Conservation (phyloP, 1,139 yeast genomes). For the Yamadazyma triangularis region DNA sequence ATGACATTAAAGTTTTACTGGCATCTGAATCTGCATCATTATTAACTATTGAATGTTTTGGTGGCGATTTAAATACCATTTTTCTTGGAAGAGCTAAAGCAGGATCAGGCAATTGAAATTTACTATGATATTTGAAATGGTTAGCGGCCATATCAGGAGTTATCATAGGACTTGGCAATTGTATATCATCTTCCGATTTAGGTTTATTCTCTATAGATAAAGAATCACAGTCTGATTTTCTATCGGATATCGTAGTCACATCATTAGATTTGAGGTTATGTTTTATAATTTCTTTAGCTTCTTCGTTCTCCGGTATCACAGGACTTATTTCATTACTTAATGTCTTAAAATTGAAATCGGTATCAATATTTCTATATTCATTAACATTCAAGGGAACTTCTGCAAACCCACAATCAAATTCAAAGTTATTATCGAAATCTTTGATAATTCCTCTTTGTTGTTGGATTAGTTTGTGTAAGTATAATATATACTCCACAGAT, state of each 20-base stretch:
- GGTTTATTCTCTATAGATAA: background rate
- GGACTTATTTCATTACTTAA: slow-evolving; percentile 5
- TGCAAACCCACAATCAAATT: slow-evolving; percentile 44
- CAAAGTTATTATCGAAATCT: slow-evolving; percentile 17
- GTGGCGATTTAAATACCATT: slow-evolving; percentile 22
- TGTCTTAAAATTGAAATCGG: slow-evolving; percentile 46
- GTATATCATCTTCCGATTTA: slow-evolving; percentile 12
- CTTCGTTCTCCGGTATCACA: too few species aligned
- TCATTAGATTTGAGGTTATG: slow-evolving; percentile 7
- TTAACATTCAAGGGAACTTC: slow-evolving; percentile 53
- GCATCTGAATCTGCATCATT: slow-evolving; percentile 26
- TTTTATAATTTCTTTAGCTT: too few species aligned
- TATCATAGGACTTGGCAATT: slow-evolving; percentile 39
- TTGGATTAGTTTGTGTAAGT: slow-evolving; percentile 56
- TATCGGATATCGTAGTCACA: slow-evolving; percentile 2
- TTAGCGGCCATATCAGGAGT: slow-evolving; percentile 40
- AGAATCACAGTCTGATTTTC: too few species aligned
- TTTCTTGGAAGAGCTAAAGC: slow-evolving; percentile 30
- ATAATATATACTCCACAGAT: slow-evolving; percentile 73
- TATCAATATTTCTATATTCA: slow-evolving; percentile 53
- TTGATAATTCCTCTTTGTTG: slow-evolving; percentile 38
- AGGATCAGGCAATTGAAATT: slow-evolving; percentile 39
- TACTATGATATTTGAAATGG: slow-evolving; percentile 21
- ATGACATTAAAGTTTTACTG: slow-evolving; percentile 37
- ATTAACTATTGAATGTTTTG: slow-evolving; percentile 15